Percentiles rank a stretch among this genome's conserved stretches.
Evolutionary conservation across 2,329 filamentous ascomycete species (phyloP).

Genomic region (Drechmeria coniospora): DNA sequence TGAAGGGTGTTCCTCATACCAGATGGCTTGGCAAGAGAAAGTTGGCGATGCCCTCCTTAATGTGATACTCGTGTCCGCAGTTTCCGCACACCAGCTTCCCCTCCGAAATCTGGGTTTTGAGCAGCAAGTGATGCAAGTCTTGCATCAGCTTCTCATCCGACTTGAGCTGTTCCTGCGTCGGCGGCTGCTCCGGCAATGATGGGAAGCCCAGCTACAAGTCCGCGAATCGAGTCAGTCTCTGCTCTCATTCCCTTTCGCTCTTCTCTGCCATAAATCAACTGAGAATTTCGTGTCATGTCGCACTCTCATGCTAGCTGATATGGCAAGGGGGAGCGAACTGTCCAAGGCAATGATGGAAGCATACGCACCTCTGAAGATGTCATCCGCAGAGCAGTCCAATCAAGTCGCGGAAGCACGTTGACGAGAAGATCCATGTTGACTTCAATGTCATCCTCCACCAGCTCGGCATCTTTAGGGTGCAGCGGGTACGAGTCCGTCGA

Average conservation of each 20-base stretch:
- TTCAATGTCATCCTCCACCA: conserved; percentile 75
- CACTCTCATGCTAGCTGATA: not conserved
- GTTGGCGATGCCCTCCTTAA: conserved; percentile 94
- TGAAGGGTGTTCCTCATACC: too few species aligned
- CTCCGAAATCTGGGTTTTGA: conserved; percentile 81
- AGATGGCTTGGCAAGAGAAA: conserved; percentile 88
- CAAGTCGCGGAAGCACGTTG: conserved; percentile 74
- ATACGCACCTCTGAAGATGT: conserved; percentile 59
- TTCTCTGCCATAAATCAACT: too few species aligned
- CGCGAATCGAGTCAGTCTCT: conserved; percentile 4
- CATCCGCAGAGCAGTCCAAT: conserved; percentile 68
- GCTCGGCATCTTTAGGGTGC: conserved; percentile 81
- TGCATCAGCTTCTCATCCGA: conserved; percentile 53
- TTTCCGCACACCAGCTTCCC: conserved; percentile 81
- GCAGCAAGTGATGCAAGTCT: conserved; percentile 65
- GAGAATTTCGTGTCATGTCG: too few species aligned
- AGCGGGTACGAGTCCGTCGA: conserved; percentile 70
- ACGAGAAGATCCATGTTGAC: conserved; percentile 65
- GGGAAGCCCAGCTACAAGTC: conserved; percentile 61
- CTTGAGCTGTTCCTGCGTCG: conserved; percentile 45
- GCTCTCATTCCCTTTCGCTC: too few species aligned
- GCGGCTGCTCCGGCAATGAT: conserved; percentile 48
- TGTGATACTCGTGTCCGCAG: conserved; percentile 85
- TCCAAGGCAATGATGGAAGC: not conserved
- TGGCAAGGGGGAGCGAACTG: not conserved